Percentiles rank a stretch among this genome's conserved stretches.
Conservation (phyloP, 2,329 filamentous ascomycete species). For the Exserohilum turcica region DNA sequence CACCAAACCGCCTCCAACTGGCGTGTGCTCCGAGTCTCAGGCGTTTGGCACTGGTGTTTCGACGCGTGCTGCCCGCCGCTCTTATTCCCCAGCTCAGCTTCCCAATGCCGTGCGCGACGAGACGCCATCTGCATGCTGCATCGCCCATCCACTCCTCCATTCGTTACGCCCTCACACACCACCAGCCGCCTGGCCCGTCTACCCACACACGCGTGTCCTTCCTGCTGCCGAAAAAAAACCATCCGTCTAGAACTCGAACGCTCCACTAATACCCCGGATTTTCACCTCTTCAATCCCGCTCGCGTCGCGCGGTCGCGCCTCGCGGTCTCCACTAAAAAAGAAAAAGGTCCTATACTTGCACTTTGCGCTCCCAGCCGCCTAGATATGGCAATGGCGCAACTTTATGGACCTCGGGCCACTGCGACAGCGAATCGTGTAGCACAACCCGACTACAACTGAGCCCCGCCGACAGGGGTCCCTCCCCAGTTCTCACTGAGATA, state of each 20-base stretch:
- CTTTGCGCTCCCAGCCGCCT: background rate
- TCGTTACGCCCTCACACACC: background rate
- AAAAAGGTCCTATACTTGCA: no score
- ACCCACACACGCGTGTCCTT: background rate
- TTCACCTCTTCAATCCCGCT: background rate
- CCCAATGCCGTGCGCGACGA: conserved; percentile 28
- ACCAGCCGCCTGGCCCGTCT: background rate
- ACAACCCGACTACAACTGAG: conserved; percentile 4
- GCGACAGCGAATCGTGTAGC: background rate
- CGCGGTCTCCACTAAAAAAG: background rate
- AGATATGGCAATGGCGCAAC: background rate
- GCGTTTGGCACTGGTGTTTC: conserved; percentile 24
- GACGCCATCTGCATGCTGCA: conserved; percentile 28
- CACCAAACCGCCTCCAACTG: background rate
- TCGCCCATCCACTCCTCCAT: background rate
- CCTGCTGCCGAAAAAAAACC: background rate
- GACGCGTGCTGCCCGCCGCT: conserved; percentile 23
- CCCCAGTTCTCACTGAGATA: conserved; percentile 30
- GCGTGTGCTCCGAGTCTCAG: background rate
- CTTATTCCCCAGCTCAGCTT: conserved; percentile 5
- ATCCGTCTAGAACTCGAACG: background rate
- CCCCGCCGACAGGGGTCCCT: conserved; percentile 23
- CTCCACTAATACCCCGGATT: background rate
- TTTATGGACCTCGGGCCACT: background rate
- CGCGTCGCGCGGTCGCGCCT: background rate